phyloP scores from a whole-genome alignment of 768 basidiomycete genomes.

The Hygrocybe coccinea region DNA sequence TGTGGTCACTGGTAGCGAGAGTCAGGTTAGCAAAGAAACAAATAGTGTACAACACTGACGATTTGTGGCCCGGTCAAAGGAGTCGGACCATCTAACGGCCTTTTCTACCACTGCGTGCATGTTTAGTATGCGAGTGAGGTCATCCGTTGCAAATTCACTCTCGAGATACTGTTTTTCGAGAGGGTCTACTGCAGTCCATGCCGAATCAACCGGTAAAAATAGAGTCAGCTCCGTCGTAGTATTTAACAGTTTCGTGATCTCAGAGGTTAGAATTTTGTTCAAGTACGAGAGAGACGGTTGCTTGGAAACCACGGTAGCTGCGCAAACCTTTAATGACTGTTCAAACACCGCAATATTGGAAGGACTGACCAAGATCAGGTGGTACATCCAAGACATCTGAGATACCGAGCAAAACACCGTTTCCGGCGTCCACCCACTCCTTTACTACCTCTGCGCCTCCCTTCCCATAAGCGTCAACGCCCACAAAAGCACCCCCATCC shows the following conservation, averaged over 20 bases:
- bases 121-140: conserved; percentile 70
- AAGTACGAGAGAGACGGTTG: conserved; percentile 70
- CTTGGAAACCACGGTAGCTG: conserved; percentile 58
- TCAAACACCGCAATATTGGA: not conserved
- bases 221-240: conserved; percentile 71
- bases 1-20: conserved; percentile 54
- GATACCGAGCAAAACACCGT: conserved; percentile 77
- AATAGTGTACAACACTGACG: conserved; percentile 38
- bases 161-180: conserved; percentile 86
- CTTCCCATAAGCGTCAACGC: conserved; percentile 74
- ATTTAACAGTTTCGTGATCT: conserved; percentile 54
- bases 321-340: not conserved
- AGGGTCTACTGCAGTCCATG: conserved; percentile 72
- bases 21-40: conserved; percentile 5
- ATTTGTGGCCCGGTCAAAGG: conserved; percentile 47
- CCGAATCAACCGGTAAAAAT: conserved; percentile 82
- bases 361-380: conserved; percentile 58
- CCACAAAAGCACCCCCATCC: conserved; percentile 51
- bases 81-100: conserved; percentile 62
- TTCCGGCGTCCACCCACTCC: conserved; percentile 51
- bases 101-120: conserved; percentile 65
- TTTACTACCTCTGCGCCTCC: conserved; percentile 67
- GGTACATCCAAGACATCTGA: conserved; percentile 72
- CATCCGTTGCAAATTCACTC: conserved; percentile 79
- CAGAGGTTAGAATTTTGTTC: conserved; percentile 60